A percentile compares a stretch with the other conserved stretches of the same genome.
Conservation (phyloP, 2,329 filamentous ascomycete species). For the Madurella fahalii region DNA sequence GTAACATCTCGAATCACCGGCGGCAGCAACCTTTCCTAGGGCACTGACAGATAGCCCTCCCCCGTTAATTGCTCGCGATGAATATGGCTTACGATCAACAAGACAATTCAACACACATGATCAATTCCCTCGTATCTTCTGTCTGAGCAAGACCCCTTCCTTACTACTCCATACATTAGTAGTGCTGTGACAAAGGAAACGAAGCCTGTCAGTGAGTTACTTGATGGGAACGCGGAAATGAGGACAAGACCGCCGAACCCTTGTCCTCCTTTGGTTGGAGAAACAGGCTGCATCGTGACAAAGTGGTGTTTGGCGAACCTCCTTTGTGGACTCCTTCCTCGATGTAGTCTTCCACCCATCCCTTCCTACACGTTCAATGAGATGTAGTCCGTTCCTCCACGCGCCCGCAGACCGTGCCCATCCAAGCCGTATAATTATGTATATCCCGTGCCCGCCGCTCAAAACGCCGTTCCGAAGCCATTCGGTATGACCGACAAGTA, state of each 20-base stretch:
- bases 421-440: conserved; percentile 2
- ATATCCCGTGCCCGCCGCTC: conserved; percentile 1
- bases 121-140: conserved; percentile 1
- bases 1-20: no score
- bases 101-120: not conserved
- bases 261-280: not conserved
- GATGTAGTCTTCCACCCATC: not conserved
- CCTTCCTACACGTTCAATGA: not conserved
- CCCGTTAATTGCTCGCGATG: no score
- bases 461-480: conserved; percentile 20
- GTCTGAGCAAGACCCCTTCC: not conserved
- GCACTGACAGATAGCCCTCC: no score
- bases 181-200: conserved; percentile 13
- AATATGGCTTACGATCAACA: not conserved
- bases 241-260: not conserved
- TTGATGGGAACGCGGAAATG: not conserved
- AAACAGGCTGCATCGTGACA: no score
- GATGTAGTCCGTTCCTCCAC: not conserved
- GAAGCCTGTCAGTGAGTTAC: not conserved
- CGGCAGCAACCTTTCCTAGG: no score
- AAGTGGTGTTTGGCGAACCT: not conserved
- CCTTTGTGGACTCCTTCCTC: not conserved
- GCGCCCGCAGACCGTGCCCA: not conserved
- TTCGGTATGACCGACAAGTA: conserved; percentile 19
- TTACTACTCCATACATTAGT: conserved; percentile 15